A percentile compares a stretch with the other conserved stretches of the same genome.
phyloP scores from a whole-genome alignment of 1,284 basidiomycete species.

The Melampsora larici-populina region DNA sequence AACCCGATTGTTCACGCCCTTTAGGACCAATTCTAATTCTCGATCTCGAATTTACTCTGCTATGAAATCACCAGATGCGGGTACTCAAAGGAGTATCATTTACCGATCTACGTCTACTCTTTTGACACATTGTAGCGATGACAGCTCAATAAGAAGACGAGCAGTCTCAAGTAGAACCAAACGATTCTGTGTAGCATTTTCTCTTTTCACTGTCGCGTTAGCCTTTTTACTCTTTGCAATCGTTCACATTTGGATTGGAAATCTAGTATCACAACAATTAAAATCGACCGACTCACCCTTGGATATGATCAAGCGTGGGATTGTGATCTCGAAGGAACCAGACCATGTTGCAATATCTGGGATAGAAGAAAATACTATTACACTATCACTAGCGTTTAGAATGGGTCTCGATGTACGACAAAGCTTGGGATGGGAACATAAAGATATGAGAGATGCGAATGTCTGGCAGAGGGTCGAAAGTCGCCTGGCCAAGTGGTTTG shows the following conservation, averaged over 20 bases:
- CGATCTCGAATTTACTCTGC: background rate
- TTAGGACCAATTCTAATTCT: background rate
- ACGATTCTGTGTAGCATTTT: background rate
- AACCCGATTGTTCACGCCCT: background rate
- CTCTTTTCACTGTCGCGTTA: background rate
- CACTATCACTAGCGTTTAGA: background rate
- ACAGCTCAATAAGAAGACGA: background rate
- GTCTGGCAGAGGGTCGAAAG: background rate
- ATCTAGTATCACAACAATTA: background rate
- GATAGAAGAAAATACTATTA: background rate
- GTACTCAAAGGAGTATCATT: background rate
- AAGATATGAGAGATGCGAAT: background rate
- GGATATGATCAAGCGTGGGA: background rate
- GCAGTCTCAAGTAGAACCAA: background rate
- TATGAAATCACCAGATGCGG: background rate
- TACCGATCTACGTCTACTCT: background rate
- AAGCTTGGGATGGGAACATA: background rate
- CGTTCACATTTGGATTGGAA: background rate
- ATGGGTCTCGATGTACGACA: background rate
- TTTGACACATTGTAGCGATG: background rate
- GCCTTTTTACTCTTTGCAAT: background rate
- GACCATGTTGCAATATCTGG: background rate
- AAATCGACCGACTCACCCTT: background rate
- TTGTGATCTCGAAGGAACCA: background rate
- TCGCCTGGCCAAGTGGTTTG: background rate